phyloP scores from a whole-genome alignment of 495 filamentous ascomycete genomes.

The Penicillium diatomitis region DNA sequence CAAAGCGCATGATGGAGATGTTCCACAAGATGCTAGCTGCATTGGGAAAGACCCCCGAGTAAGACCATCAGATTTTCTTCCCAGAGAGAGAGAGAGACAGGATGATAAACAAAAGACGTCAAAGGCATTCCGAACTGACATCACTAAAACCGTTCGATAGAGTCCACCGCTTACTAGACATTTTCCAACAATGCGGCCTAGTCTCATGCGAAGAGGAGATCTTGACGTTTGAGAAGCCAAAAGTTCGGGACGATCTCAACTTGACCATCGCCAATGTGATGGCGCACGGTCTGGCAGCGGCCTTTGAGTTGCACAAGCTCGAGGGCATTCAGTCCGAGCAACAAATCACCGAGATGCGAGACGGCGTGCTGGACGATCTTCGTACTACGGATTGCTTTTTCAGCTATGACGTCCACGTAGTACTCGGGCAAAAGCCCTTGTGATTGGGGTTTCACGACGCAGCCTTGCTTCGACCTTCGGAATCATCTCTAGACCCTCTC shows the following conservation, averaged over 20 bases:
- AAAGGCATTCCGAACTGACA: no score
- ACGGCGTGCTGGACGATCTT: not conserved
- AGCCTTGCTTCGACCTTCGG: not conserved
- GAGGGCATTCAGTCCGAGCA: not conserved
- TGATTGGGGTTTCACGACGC: not conserved
- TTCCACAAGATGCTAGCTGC: not conserved
- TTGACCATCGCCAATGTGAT: not conserved
- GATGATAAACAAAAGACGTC: no score
- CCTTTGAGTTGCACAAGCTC: not conserved
- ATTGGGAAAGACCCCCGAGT: slow-evolving; percentile 1
- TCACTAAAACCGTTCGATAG: no score
- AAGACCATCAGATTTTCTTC: not conserved
- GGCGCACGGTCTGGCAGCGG: not conserved
- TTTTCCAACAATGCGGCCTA: slow-evolving; percentile 1
- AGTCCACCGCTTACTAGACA: not conserved
- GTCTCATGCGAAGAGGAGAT: slow-evolving; percentile 1
- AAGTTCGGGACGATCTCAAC: not conserved
- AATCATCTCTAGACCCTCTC: no score
- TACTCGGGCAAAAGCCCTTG: not conserved
- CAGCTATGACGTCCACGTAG: not conserved
- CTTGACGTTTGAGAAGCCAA: not conserved
- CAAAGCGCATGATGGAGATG: not conserved
- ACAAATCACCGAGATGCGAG: not conserved
- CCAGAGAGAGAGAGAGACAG: no score
- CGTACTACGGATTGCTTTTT: not conserved